These are phyloP conservation scores for Ophiostoma sp. DNA, from an alignment of 2,329 filamentous ascomycete genomes.

Conservation along the genomic window DNA sequence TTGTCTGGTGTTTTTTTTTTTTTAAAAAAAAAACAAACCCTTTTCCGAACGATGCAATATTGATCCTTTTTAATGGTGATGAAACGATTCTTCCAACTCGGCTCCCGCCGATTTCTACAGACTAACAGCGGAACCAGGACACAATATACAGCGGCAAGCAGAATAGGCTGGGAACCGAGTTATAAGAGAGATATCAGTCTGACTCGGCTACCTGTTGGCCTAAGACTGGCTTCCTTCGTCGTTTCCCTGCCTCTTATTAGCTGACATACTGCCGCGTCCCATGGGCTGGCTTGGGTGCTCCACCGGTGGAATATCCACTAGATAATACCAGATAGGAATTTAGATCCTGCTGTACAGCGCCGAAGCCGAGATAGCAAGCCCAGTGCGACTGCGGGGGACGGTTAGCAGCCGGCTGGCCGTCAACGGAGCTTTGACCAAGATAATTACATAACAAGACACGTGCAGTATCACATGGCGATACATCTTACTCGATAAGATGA, in stretches of 20 bases:
- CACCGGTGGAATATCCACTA: background rate
- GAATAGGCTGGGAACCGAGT: background rate
- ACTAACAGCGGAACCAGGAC: background rate
- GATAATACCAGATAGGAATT: background rate
- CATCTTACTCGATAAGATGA: background rate
- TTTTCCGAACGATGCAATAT: background rate
- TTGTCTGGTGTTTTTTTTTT: background rate
- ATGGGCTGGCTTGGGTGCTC: background rate
- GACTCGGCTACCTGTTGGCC: background rate
- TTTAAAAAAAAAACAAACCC: too few relatives aligned
- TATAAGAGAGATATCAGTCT: background rate
- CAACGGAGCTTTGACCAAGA: background rate
- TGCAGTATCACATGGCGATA: background rate
- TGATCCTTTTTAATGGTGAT: background rate
- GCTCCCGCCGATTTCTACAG: background rate
- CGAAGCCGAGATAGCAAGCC: conserved; percentile 14
- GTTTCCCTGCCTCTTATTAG: background rate
- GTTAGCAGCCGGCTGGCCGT: background rate
- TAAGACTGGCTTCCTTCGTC: background rate
- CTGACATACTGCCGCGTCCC: background rate
- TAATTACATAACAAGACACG: background rate
- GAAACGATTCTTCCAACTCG: background rate
- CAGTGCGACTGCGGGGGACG: conserved; percentile 7
- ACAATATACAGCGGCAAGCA: background rate
- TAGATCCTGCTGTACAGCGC: conserved; percentile 17